phyloP scores from a whole-genome alignment of 2,329 filamentous ascomycete species.

The Rutstroemia sydowiana region DNA sequence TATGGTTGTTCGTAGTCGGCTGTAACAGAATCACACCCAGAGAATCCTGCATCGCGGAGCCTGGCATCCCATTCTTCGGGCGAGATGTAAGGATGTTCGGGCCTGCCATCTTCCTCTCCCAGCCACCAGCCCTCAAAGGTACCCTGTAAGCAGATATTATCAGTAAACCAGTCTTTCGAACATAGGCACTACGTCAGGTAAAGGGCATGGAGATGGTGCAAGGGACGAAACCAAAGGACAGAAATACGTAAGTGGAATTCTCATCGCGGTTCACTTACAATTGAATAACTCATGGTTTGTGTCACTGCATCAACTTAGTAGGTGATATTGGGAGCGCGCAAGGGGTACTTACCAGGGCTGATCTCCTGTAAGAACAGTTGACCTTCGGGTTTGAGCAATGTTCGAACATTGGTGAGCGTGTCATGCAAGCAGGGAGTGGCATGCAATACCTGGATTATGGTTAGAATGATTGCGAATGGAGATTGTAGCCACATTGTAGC shows the following conservation, averaged over 20 bases:
- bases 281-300: neutral
- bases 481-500: neutral
- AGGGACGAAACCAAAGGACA: neutral
- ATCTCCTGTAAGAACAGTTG: conserved; percentile 25
- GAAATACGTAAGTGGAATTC: neutral
- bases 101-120: conserved; percentile 20
- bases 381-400: conserved; percentile 28
- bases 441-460: conserved; percentile 25
- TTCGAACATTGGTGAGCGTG: conserved; percentile 23
- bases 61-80: conserved; percentile 24
- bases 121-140: conserved; percentile 16
- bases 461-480: neutral
- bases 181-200: neutral
- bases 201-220: neutral
- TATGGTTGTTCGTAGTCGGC: conserved; percentile 21
- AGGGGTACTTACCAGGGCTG: conserved; percentile 5
- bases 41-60: conserved; percentile 28
- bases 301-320: neutral
- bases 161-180: neutral
- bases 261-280: neutral
- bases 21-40: conserved; percentile 22
- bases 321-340: neutral
- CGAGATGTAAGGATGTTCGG: conserved; percentile 22
- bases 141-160: neutral
- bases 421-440: conserved; percentile 18